Evolutionary conservation across 345 rosid species (phyloP).

Genomic region (Boechera retrofracta): DNA sequence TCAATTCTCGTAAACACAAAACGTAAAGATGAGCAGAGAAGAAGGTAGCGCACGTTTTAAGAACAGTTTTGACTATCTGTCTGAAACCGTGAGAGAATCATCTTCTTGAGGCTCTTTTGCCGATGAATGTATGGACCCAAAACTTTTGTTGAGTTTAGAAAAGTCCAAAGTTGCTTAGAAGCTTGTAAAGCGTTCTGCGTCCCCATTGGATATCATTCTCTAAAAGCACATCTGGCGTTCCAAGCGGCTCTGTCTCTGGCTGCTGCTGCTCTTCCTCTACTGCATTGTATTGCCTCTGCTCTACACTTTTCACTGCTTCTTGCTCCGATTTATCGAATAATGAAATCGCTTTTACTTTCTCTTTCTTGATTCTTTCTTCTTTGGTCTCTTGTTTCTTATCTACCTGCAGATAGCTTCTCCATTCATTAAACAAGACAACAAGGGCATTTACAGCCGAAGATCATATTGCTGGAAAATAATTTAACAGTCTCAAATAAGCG

Average conservation of each 20-base stretch:
- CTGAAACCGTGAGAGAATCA: background rate
- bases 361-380: conserved; percentile 25
- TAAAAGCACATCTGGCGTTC: conserved; percentile 38
- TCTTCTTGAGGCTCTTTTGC: conserved; percentile 32
- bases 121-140: background rate
- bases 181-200: conserved; percentile 56
- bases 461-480: conserved; percentile 5
- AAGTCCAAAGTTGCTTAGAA: conserved; percentile 61
- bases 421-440: conserved; percentile 39
- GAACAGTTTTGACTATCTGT: conserved; percentile 32
- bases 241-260: conserved; percentile 32
- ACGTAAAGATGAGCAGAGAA: conserved; percentile 24
- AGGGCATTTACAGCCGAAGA: conserved; percentile 3
- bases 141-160: conserved; percentile 34
- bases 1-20: conserved; percentile 11
- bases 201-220: conserved; percentile 75
- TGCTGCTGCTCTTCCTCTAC: conserved; percentile 43
- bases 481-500: background rate
- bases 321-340: conserved; percentile 17
- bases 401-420: conserved; percentile 48
- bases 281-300: conserved; percentile 28
- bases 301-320: conserved; percentile 23
- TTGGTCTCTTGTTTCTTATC: conserved; percentile 47
- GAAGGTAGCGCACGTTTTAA: conserved; percentile 16
- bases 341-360: conserved; percentile 26